A percentile compares a stretch with the other conserved stretches of the same genome.
Conservation (phyloP, 1,284 basidiomycete genomes). For the Boletus coffeatus region DNA sequence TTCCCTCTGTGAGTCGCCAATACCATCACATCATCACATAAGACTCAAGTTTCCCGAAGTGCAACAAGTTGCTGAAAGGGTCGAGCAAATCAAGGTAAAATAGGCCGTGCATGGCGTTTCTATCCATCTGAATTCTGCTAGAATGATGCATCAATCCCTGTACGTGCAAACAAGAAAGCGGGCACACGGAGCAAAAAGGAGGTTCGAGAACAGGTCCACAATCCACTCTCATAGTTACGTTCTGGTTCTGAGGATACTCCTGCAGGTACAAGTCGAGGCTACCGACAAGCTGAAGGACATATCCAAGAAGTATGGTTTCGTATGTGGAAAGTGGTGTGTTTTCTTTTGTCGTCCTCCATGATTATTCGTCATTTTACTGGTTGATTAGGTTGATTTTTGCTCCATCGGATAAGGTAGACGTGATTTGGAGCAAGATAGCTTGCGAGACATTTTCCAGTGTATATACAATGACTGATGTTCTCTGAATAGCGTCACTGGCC, state of each 20-base stretch:
- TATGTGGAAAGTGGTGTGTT: slow-evolving; percentile 61
- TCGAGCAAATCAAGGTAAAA: slow-evolving; percentile 55
- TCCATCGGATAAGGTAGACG: slow-evolving; percentile 52
- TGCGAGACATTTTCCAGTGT: slow-evolving; percentile 30
- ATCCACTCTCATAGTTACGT: neutral
- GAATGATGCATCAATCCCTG: slow-evolving; percentile 61
- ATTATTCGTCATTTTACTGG: neutral
- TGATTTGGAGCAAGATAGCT: slow-evolving; percentile 53
- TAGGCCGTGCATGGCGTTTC: neutral
- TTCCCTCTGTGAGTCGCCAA: slow-evolving; percentile 37
- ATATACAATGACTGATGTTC: slow-evolving; percentile 9
- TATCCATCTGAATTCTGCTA: slow-evolving; percentile 22
- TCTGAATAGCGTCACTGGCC: slow-evolving; percentile 47
- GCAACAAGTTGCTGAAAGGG: slow-evolving; percentile 46
- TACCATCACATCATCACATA: neutral
- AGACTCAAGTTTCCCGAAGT: slow-evolving; percentile 30
- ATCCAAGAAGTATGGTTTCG: slow-evolving; percentile 45
- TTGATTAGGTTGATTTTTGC: slow-evolving; percentile 56
- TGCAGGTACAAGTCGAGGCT: slow-evolving; percentile 54
- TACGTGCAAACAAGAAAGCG: slow-evolving; percentile 63
- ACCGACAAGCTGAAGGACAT: slow-evolving; percentile 53
- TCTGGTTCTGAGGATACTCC: neutral
- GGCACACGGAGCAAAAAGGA: slow-evolving; percentile 70
- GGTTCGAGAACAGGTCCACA: slow-evolving; percentile 48
- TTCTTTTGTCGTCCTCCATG: neutral